A percentile compares a stretch with the other conserved stretches of the same genome.
Conservation (phyloP, 345 rosid genomes). For the Laguncularia racemosa region DNA sequence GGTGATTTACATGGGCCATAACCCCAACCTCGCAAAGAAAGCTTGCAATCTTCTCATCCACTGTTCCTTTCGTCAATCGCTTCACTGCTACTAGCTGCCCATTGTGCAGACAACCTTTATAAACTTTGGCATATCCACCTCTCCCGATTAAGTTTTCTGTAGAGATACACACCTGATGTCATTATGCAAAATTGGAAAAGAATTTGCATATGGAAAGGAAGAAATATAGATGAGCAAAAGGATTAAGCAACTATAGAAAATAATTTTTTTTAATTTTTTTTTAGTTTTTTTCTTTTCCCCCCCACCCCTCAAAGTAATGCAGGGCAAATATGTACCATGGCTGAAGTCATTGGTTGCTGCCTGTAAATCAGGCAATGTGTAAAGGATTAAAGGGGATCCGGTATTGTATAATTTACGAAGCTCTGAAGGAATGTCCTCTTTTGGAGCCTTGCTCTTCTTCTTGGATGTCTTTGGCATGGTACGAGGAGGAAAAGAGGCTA, state of each 20-base stretch:
- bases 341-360: constrained; percentile 66
- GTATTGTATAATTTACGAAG: constrained; percentile 48
- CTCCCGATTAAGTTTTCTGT: constrained; percentile 75
- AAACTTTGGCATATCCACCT: constrained; percentile 93
- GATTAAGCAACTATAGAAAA: background rate
- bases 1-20: constrained; percentile 85
- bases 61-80: constrained; percentile 59
- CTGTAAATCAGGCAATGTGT: constrained; percentile 51
- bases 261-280: no score
- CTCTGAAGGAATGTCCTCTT: constrained; percentile 21
- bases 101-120: constrained; percentile 52
- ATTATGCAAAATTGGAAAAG: no score
- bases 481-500: constrained; percentile 39
- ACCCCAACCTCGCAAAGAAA: constrained; percentile 82
- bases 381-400: constrained; percentile 52
- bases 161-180: constrained; percentile 7
- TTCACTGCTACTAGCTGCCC: constrained; percentile 75
- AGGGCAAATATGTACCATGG: constrained; percentile 26
- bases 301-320: no score
- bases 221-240: background rate
- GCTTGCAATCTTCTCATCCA: constrained; percentile 50
- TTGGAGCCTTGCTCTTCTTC: constrained; percentile 34
- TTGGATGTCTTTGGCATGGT: constrained; percentile 22
- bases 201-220: background rate
- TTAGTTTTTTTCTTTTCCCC: no score